Conservation (phyloP, 1,139 yeast species). For the Sugiyamaella castrensis region DNA sequence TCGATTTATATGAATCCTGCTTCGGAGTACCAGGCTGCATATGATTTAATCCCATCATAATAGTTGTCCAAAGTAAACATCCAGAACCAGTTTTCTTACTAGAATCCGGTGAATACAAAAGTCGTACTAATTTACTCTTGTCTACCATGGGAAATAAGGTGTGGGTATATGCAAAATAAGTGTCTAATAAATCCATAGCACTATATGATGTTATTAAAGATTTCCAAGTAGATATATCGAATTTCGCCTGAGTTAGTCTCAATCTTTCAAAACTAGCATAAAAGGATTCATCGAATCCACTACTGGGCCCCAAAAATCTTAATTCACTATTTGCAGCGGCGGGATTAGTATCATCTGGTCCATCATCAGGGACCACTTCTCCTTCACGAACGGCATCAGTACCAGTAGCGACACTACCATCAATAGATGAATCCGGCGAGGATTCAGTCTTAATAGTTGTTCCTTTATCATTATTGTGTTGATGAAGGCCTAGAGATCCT, state of each 20-base stretch:
- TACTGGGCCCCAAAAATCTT: constrained; percentile 20
- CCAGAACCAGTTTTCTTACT: constrained; percentile 13
- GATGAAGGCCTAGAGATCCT: no score
- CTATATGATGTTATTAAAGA: constrained; percentile 17
- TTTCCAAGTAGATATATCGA: constrained; percentile 20
- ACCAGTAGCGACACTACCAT: neutral
- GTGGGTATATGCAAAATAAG: constrained; percentile 22
- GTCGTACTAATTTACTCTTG: constrained; percentile 16
- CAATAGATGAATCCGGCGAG: no score
- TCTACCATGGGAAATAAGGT: constrained; percentile 23
- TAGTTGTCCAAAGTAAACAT: constrained; percentile 22
- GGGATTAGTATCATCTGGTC: constrained; percentile 7
- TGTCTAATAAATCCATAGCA: constrained; percentile 19
- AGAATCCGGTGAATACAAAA: constrained; percentile 17
- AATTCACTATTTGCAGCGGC: constrained; percentile 16
- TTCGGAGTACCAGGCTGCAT: constrained; percentile 12
- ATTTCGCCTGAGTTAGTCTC: constrained; percentile 18
- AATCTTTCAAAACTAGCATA: constrained; percentile 20
- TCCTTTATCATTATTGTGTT: no score
- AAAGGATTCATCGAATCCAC: constrained; percentile 23
- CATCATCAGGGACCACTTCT: constrained; percentile 2
- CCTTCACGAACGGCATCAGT: neutral
- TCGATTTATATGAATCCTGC: constrained; percentile 16
- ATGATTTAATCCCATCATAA: constrained; percentile 19
- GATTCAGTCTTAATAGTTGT: no score